These are phyloP conservation scores for Anisodus acutangulus DNA, from an alignment of 257 asterid species.

Conservation along the genomic window DNA sequence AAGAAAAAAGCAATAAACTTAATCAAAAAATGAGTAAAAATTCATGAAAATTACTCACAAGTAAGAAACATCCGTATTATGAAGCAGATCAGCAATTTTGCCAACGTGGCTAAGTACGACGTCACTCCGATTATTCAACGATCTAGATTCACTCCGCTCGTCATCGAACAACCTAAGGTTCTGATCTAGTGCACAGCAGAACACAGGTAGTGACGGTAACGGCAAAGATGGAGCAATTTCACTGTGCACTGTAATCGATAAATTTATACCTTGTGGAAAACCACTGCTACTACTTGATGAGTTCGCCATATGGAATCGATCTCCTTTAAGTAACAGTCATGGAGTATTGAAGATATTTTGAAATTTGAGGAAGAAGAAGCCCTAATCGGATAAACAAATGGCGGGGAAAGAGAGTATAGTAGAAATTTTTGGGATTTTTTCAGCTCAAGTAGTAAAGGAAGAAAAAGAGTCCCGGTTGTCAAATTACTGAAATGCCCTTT, in stretches of 20 bases:
- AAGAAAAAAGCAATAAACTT: neutral
- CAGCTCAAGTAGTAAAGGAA: neutral
- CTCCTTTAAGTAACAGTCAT: too few relatives aligned
- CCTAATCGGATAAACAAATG: slow-evolving; percentile 30
- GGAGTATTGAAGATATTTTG: neutral
- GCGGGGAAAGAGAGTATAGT: slow-evolving; percentile 23
- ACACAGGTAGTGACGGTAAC: slow-evolving; percentile 91
- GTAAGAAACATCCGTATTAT: slow-evolving; percentile 79
- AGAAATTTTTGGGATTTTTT: neutral
- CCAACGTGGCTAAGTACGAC: slow-evolving; percentile 51
- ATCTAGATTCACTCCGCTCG: slow-evolving; percentile 38
- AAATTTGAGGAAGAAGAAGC: too few relatives aligned
- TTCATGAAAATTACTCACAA: slow-evolving; percentile 56
- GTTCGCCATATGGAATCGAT: too few relatives aligned
- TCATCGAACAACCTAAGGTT: slow-evolving; percentile 64
- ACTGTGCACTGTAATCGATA: slow-evolving; percentile 81
- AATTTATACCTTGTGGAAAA: slow-evolving; percentile 72
- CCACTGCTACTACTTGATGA: slow-evolving; percentile 40
- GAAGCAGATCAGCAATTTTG: slow-evolving; percentile 79
- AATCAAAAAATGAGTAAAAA: neutral
- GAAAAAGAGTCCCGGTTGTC: too few relatives aligned
- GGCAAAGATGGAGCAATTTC: slow-evolving; percentile 89
- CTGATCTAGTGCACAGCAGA: slow-evolving; percentile 87
- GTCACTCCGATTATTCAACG: slow-evolving; percentile 51
- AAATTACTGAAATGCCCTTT: too few relatives aligned